These are phyloP conservation scores for Tolypocladium ovalisporum DNA, from an alignment of 2,329 filamentous ascomycete species.

Conservation along the genomic window DNA sequence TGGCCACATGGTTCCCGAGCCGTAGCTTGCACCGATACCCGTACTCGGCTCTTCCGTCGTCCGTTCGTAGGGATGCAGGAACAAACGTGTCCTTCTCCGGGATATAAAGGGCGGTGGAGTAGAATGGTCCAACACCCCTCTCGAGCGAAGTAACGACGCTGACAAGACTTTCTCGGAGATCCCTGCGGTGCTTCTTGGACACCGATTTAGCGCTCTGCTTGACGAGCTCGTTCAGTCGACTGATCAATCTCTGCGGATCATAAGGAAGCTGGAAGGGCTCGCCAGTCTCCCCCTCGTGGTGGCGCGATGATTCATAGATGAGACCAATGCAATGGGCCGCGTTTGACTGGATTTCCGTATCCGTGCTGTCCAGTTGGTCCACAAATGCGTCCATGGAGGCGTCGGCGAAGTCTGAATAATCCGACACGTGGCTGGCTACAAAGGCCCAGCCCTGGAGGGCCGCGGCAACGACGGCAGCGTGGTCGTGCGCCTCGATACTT, in stretches of 20 bases:
- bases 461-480: slow-evolving; percentile 58
- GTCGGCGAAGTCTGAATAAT: slow-evolving; percentile 60
- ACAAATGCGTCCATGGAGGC: slow-evolving; percentile 69
- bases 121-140: slow-evolving; percentile 41
- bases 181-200: slow-evolving; percentile 36
- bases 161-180: slow-evolving; percentile 35
- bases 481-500: slow-evolving; percentile 59
- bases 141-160: slow-evolving; percentile 45
- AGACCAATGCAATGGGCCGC: slow-evolving; percentile 74
- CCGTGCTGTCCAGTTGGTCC: slow-evolving; percentile 71
- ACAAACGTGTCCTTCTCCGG: slow-evolving; percentile 31
- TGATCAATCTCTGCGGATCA: slow-evolving; percentile 36
- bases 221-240: slow-evolving; percentile 35
- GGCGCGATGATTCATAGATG: slow-evolving; percentile 60
- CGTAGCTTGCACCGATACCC: slow-evolving; percentile 42
- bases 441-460: slow-evolving; percentile 73
- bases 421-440: slow-evolving; percentile 65
- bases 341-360: slow-evolving; percentile 62
- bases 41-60: slow-evolving; percentile 34
- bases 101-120: slow-evolving; percentile 34
- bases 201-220: slow-evolving; percentile 36
- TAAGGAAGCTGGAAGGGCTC: slow-evolving; percentile 38
- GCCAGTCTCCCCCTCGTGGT: slow-evolving; percentile 36
- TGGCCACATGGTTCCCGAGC: slow-evolving; percentile 31
- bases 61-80: slow-evolving; percentile 26